Evolutionary conservation across 768 basidiomycete genomes (phyloP), one percentile per base, ranked within the genome.

Genomic region (Tylopilus sp.): DNA sequence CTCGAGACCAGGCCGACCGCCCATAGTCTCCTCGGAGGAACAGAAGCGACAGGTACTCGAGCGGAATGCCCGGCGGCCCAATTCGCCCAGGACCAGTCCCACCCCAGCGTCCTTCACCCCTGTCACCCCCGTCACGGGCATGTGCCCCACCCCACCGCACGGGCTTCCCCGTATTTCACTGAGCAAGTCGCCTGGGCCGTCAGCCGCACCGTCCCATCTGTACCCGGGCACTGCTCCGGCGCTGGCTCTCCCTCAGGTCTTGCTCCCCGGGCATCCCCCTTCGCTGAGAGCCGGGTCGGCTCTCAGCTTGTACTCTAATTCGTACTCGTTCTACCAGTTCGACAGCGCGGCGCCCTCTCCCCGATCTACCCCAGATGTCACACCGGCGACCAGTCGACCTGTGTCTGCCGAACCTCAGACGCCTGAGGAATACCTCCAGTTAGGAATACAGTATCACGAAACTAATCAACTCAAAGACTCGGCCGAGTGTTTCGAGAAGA

Each of bases 391-490:
- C 25, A 65, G 57, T 49, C 47, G 58, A 36, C 33, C 61, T n/a
- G 45, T 56, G 28, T 58, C 66, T 17, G 33, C 52, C 5, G 56
- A 69, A 31, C 54, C 61, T 7, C 56, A 62, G 38, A 82, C 80
- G 14, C 76, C 90, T 3, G 80, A 87, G 53, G 83, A 88, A 31
- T 88, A 77, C 57, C 77, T 92, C 37, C 84, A 86, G 56, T 74
- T 89, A 11, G 90, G 90, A 6, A 92, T 92, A 57, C 77, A 79
- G 58, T 82, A 83, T 63, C 90, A 92, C 61, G 86, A 91, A 68
- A 81, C 83, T 28, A 85, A 90, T 65, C 76, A 81, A 38, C 74
- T 92, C 6, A 64, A 66, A 41, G 86, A 89, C 60, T 85, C 86
- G 12, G 89, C 88, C 0, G 63, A 67, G 24, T 89, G 76, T 67